A percentile compares a stretch with the other conserved stretches of the same genome.
These are phyloP conservation scores for Peziza echinospora DNA, from an alignment of 495 filamentous ascomycete species.

Conservation along the genomic window DNA sequence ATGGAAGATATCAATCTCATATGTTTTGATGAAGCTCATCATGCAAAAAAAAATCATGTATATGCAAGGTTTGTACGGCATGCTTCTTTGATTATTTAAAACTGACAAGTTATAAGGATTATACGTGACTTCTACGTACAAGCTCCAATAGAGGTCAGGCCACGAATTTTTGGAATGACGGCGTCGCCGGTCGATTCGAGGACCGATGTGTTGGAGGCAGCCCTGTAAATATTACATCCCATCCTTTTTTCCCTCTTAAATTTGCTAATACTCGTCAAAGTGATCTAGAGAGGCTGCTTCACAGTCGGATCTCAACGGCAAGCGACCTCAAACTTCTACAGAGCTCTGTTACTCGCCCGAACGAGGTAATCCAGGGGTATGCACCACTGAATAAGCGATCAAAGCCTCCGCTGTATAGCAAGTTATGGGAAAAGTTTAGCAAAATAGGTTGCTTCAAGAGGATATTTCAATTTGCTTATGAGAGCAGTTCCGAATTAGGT, in stretches of 20 bases:
- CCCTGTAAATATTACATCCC: conserved; percentile 25
- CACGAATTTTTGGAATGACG: conserved; percentile 90
- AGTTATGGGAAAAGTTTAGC: conserved; percentile 34
- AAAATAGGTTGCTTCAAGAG: conserved; percentile 34
- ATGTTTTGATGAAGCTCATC: conserved; percentile 92
- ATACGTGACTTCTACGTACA: conserved; percentile 65
- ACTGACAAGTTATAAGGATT: conserved; percentile 24
- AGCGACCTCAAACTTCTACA: conserved; percentile 40
- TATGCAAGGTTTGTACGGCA: conserved; percentile 39
- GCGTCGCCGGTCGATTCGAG: conserved; percentile 86
- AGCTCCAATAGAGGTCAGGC: conserved; percentile 28
- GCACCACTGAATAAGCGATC: conserved; percentile 27
- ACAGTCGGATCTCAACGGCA: conserved; percentile 66
- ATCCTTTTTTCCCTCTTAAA: not conserved
- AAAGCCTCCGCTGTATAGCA: conserved; percentile 34
- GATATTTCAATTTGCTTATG: conserved; percentile 35
- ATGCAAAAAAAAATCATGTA: conserved; percentile 83
- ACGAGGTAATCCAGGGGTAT: conserved; percentile 41
- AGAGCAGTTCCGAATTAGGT: conserved; percentile 39
- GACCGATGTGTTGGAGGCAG: conserved; percentile 44
- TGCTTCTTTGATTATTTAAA: conserved; percentile 6
- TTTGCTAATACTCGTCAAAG: conserved; percentile 16
- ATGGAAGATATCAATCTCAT: conserved; percentile 77
- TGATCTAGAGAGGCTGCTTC: conserved; percentile 54
- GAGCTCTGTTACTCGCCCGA: conserved; percentile 35